Percentiles rank a stretch among this genome's conserved stretches.
Evolutionary conservation across 2,329 filamentous ascomycete species (phyloP).

Genomic region (Calonectria hawksworthii): DNA sequence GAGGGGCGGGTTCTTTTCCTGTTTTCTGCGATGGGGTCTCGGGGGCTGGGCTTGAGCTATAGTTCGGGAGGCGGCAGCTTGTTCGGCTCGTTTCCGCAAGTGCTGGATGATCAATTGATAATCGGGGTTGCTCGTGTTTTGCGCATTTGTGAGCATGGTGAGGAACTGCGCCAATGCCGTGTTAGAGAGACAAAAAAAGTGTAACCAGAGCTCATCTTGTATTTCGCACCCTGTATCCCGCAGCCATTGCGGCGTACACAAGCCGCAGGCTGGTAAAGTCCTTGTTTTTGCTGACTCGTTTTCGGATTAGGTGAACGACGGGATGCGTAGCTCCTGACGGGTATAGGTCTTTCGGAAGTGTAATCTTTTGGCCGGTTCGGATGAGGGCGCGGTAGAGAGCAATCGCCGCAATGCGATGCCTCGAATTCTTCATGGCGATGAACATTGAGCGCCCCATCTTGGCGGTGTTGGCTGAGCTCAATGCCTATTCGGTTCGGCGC

Average conservation of each 20-base stretch:
- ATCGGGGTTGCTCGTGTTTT: constrained; percentile 54
- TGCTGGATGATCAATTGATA: constrained; percentile 58
- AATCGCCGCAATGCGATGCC: constrained; percentile 71
- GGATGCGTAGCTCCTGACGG: constrained; percentile 54
- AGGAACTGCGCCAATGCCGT: constrained; percentile 53
- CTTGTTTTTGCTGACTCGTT: constrained; percentile 73
- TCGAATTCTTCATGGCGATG: constrained; percentile 63
- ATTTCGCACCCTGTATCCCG: constrained; percentile 74
- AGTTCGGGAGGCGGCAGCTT: constrained; percentile 40
- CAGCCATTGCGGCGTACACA: constrained; percentile 72
- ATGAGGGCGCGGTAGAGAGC: constrained; percentile 81
- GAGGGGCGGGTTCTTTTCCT: constrained; percentile 39
- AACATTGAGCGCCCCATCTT: constrained; percentile 52
- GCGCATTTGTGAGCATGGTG: constrained; percentile 55
- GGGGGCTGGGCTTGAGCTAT: constrained; percentile 31
- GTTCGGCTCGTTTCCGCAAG: constrained; percentile 50
- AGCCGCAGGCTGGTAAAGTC: constrained; percentile 71
- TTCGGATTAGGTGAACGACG: constrained; percentile 70
- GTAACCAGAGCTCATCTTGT: not conserved
- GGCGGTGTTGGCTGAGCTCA: not conserved
- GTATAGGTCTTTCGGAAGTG: constrained; percentile 62
- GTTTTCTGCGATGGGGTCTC: constrained; percentile 20
- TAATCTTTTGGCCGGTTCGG: constrained; percentile 66
- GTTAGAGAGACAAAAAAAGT: not conserved
- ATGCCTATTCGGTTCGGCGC: constrained; percentile 17